A percentile compares a stretch with the other conserved stretches of the same genome.
Conservation (phyloP, 2,329 filamentous ascomycete genomes). For the Aspergillus arachidicola region DNA sequence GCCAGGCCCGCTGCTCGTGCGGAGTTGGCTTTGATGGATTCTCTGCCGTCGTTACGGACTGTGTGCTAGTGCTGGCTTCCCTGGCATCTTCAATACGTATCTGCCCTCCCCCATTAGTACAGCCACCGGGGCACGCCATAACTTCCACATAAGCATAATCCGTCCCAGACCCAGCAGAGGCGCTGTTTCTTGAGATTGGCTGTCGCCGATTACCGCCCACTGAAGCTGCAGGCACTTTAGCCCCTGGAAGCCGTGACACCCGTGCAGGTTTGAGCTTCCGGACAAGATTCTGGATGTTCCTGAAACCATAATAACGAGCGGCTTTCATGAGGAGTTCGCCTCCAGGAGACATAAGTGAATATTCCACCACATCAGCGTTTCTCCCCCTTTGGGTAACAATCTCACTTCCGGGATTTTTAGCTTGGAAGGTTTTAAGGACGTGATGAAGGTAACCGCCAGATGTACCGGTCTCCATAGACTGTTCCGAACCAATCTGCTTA, state of each 20-base stretch:
- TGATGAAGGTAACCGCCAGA: constrained; percentile 90
- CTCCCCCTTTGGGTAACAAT: constrained; percentile 75
- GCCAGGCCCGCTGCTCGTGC: constrained; percentile 83
- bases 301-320: constrained; percentile 93
- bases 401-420: constrained; percentile 69
- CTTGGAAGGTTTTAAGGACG: constrained; percentile 74
- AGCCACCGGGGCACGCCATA: constrained; percentile 98
- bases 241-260: constrained; percentile 77
- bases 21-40: constrained; percentile 62
- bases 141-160: constrained; percentile 96
- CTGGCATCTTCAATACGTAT: constrained; percentile 82
- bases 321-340: constrained; percentile 70
- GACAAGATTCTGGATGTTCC: constrained; percentile 97
- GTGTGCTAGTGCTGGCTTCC: constrained; percentile 24
- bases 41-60: constrained; percentile 26
- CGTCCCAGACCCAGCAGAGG: constrained; percentile 36
- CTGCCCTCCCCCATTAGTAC: constrained; percentile 96
- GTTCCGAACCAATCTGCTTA: constrained; percentile 37
- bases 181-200: constrained; percentile 35
- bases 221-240: constrained; percentile 51
- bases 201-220: constrained; percentile 32
- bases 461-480: constrained; percentile 66
- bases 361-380: constrained; percentile 90
- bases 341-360: constrained; percentile 62
- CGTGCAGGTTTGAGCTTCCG: constrained; percentile 83